Conservation (phyloP, 768 basidiomycete genomes). For the Flagelloscypha sp. region DNA sequence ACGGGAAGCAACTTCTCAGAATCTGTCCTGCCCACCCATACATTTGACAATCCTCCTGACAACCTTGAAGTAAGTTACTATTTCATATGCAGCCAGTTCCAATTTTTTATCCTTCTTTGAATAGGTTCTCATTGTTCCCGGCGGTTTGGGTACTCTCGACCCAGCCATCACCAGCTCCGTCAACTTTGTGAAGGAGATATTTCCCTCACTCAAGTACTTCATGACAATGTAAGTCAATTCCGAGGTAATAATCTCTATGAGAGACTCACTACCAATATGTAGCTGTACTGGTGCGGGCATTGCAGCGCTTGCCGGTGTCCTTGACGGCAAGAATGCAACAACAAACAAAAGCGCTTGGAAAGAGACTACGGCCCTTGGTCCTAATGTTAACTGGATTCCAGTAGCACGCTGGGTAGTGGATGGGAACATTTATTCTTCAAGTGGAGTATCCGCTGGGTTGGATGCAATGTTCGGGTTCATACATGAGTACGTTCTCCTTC, state of each 20-base stretch:
- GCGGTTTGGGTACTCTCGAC: conserved; percentile 22
- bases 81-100: no score
- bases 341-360: conserved; percentile 33
- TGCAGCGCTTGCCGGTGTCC: conserved; percentile 29
- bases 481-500: no score
- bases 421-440: conserved; percentile 41
- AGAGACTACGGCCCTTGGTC: conserved; percentile 14
- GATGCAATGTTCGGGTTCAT: conserved; percentile 31
- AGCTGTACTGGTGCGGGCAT: conserved; percentile 34
- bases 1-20: conserved; percentile 21
- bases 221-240: no score
- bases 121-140: conserved; percentile 28
- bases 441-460: conserved; percentile 37
- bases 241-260: no score
- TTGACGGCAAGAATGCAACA: conserved; percentile 35
- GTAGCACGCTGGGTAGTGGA: conserved; percentile 41
- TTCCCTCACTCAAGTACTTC: conserved; percentile 29
- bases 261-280: no score
- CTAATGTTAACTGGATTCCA: conserved; percentile 33
- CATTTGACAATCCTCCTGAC: conserved; percentile 23
- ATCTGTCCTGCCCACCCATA: conserved; percentile 32
- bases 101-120: no score
- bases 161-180: conserved; percentile 17
- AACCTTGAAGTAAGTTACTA: no score
- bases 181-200: conserved; percentile 24